Evolutionary conservation across 164 flowering plant genomes (phyloP).

Genomic region (Brasenia schreberi): DNA sequence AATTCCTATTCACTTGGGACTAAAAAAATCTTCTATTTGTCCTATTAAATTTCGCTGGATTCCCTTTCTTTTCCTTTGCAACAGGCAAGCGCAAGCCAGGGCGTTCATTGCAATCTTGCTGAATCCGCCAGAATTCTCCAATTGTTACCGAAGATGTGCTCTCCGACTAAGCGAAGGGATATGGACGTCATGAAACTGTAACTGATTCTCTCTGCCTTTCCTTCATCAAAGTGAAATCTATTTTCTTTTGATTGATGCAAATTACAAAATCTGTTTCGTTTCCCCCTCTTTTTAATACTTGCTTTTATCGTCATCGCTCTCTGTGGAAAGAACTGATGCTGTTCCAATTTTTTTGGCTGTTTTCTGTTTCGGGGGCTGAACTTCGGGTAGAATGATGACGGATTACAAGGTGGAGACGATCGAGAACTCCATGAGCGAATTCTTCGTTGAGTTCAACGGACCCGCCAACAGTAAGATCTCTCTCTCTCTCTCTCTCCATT

Average conservation of each 20-base stretch:
- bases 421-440: conserved; percentile 58
- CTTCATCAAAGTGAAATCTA: background rate
- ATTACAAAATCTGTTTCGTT: background rate
- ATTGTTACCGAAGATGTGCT: conserved; percentile 31
- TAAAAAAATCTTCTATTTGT: no score
- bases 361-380: no score
- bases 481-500: background rate
- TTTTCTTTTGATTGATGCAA: background rate
- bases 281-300: background rate
- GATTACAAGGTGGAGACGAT: conserved; percentile 73
- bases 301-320: background rate
- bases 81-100: background rate
- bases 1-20: background rate
- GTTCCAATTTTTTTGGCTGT: no score
- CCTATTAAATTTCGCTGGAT: background rate
- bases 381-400: conserved; percentile 54
- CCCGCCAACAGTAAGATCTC: conserved; percentile 43
- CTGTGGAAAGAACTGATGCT: background rate
- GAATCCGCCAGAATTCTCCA: background rate
- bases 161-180: conserved; percentile 74
- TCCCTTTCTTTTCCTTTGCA: background rate
- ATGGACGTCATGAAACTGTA: conserved; percentile 88
- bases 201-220: background rate
- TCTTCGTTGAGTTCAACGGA: conserved; percentile 60
- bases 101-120: background rate